A percentile compares a stretch with the other conserved stretches of the same genome.
Conservation (phyloP, 139 green algal species). For the Desmodesmus armatus region DNA sequence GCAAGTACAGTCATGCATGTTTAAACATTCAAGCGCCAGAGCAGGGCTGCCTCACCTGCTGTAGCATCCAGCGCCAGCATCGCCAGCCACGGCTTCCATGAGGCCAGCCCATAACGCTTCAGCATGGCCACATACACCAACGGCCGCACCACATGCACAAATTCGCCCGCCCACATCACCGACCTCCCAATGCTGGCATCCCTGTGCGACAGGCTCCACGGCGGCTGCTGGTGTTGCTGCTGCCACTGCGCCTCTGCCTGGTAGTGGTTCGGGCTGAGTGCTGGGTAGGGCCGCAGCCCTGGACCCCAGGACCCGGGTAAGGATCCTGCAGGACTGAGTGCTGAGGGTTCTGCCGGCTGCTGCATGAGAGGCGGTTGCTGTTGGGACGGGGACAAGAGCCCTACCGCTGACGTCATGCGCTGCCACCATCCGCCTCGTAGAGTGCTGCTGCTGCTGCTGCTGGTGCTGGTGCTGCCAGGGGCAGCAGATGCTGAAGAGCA, state of each 20-base stretch:
- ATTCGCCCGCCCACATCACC: constrained; percentile 70
- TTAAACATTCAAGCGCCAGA: too few relatives aligned
- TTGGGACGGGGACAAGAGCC: background rate
- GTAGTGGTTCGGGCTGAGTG: background rate
- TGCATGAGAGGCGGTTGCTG: background rate
- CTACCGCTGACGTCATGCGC: background rate
- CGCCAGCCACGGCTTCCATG: constrained; percentile 73
- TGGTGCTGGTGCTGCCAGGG: constrained; percentile 1
- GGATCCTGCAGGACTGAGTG: constrained; percentile 2
- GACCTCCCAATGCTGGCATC: constrained; percentile 47
- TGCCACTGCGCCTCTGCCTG: background rate
- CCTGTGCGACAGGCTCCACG: constrained; percentile 10
- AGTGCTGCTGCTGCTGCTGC: constrained; percentile 45
- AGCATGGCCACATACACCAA: constrained; percentile 78
- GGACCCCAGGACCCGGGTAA: constrained; percentile 13
- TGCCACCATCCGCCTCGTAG: constrained; percentile 19
- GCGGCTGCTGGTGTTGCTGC: constrained; percentile 22
- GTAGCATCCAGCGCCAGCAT: constrained; percentile 67
- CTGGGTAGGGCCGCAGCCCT: background rate
- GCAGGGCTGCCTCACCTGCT: too few relatives aligned
- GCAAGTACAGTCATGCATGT: too few relatives aligned
- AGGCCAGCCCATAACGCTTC: constrained; percentile 55
- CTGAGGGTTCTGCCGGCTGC: constrained; percentile 8
- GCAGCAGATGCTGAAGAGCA: too few relatives aligned
- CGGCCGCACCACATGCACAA: constrained; percentile 79